phyloP scores from a whole-genome alignment of 2,329 filamentous ascomycete species.

The Blumeriella jaapii region DNA sequence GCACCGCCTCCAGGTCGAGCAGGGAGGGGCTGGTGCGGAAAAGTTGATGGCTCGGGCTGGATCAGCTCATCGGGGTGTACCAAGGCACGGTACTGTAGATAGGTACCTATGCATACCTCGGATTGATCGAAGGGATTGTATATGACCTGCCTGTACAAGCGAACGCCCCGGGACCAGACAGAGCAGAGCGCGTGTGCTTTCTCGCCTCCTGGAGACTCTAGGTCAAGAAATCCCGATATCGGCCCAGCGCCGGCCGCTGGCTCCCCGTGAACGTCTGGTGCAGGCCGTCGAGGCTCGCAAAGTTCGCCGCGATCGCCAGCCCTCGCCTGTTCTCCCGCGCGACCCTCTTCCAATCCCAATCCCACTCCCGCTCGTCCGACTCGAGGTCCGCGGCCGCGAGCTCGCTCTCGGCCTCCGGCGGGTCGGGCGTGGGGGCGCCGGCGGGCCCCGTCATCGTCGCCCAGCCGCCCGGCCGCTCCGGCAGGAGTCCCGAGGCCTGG shows the following conservation, averaged over 20 bases:
- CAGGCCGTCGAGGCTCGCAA: constrained; percentile 44
- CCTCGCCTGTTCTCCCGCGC: constrained; percentile 45
- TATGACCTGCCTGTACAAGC: too few species aligned
- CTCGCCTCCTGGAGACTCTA: constrained; percentile 4
- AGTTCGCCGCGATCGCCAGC: constrained; percentile 42
- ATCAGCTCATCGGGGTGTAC: too few species aligned
- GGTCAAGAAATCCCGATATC: constrained; percentile 24
- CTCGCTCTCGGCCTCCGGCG: constrained; percentile 8
- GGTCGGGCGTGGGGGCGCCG: constrained; percentile 20
- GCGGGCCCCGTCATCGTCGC: constrained; percentile 27
- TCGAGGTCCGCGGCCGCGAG: neutral
- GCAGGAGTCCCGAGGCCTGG: constrained; percentile 60
- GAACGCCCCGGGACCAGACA: neutral
- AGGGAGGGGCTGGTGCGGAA: too few species aligned
- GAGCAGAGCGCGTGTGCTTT: neutral
- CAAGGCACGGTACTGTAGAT: too few species aligned
- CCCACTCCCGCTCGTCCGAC: constrained; percentile 42
- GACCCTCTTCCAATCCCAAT: constrained; percentile 48
- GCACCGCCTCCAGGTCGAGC: too few species aligned
- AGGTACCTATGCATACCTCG: too few species aligned
- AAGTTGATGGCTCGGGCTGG: too few species aligned
- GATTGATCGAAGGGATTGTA: too few species aligned
- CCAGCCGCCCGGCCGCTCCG: constrained; percentile 59
- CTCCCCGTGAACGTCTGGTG: constrained; percentile 29
- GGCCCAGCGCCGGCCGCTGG: constrained; percentile 24